phyloP scores from a whole-genome alignment of 176 grass and related monocot genomes.

The Stipa capillata region DNA sequence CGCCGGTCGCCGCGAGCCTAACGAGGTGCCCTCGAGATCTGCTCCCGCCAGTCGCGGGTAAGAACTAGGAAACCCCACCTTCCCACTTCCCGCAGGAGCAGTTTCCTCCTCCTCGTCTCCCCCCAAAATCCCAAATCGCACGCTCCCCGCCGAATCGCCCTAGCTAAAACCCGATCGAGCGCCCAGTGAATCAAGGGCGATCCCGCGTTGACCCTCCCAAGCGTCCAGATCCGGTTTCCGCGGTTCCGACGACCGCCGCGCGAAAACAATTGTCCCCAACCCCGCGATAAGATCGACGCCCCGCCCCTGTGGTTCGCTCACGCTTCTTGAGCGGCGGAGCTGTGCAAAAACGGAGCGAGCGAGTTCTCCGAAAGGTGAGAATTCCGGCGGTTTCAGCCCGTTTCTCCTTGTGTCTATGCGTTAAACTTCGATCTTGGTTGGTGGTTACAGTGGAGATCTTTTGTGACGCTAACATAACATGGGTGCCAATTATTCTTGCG shows the following conservation, averaged over 20 bases:
- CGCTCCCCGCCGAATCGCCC: background rate
- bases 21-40: background rate
- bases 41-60: background rate
- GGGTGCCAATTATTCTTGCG: background rate
- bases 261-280: background rate
- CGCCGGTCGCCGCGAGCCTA: background rate
- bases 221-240: conserved; percentile 17
- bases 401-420: background rate
- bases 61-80: background rate
- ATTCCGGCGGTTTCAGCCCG: background rate
- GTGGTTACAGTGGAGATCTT: background rate
- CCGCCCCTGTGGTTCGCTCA: background rate
- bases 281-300: conserved; percentile 5
- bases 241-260: background rate
- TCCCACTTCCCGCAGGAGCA: background rate
- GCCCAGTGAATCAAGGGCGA: background rate
- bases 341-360: background rate
- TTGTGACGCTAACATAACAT: background rate
- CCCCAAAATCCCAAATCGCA: background rate
- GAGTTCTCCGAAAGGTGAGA: conserved; percentile 19
- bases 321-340: background rate
- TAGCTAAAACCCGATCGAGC: background rate
- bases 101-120: background rate
- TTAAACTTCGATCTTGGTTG: background rate
- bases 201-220: background rate